Evolutionary conservation across 306 rosid genomes (phyloP).

Genomic region (Trifolium pratense): DNA sequence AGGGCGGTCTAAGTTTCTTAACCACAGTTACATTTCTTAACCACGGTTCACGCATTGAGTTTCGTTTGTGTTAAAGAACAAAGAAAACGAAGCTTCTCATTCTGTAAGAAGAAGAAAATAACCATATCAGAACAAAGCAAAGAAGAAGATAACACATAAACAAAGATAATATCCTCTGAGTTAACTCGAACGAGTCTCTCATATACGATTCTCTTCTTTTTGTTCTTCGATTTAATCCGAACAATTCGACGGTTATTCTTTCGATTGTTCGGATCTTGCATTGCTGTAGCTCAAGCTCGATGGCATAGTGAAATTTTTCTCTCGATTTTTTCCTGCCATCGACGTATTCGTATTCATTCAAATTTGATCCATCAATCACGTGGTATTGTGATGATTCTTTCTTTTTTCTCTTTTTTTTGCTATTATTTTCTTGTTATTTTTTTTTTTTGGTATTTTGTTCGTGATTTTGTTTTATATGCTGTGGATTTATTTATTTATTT

Average conservation of each 20-base stretch:
- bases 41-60: constrained; percentile 38
- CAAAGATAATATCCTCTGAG: constrained; percentile 43
- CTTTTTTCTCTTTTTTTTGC: neutral
- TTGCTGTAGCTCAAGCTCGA: constrained; percentile 48
- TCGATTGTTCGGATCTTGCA: constrained; percentile 60
- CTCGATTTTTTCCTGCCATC: neutral
- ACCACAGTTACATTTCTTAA: constrained; percentile 55
- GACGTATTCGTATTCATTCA: constrained; percentile 11
- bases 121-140: neutral
- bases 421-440: neutral
- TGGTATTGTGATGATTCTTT: constrained; percentile 19
- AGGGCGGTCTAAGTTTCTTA: constrained; percentile 44
- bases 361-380: neutral
- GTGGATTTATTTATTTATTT: neutral
- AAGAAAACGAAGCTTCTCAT: neutral
- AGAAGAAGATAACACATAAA: neutral
- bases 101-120: neutral
- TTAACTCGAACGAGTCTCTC: constrained; percentile 52
- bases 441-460: neutral
- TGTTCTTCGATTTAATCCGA: neutral
- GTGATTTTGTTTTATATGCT: no score
- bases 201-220: neutral
- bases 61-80: constrained; percentile 56
- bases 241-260: neutral
- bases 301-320: neutral